Evolutionary conservation across 208 protist genomes (phyloP), one percentile per base, ranked within the genome.

Genomic region (Wallacemonas sp.): DNA sequence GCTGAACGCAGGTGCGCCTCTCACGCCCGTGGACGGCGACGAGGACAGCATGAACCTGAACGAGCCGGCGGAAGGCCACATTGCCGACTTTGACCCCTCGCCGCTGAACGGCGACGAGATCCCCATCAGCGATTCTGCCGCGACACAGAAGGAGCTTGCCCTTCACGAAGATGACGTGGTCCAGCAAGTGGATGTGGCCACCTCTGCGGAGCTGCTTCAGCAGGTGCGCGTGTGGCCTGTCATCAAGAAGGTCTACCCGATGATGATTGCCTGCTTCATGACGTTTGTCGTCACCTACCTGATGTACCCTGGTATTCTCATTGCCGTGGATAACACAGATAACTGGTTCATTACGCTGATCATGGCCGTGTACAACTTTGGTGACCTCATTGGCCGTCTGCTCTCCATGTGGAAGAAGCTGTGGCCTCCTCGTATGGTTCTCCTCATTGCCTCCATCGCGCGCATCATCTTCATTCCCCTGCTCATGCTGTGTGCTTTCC

Each of bases 291-390:
- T 77, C 64, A 89, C 90, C 16, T 89, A 90, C 72, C 75, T 88
- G 33, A 46, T 95, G 20, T 95, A 88, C 72, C 90, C 90, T 0
- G 90, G 90, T 49, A 71, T 93, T 46, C 73, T 88, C 38, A 26
- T 89, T 12, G 77, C 77, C 1, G 79, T 91, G 25, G 83, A 87
- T 70, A 44, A 61, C 32, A 61, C 66, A 4, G 72, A 78, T 61
- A 62, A 29, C 0, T 93, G 87, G 86, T 95, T 79, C 76, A 86
- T 81, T n/a, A 92, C 88, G 11, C 70, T 82, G 52, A 69, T 92
- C 46, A 80, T 95, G 65, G 74, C 84, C 8, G 61, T 79, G 3
- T 92, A 82, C 79, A 95, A 93, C 77, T 74, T 82, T 31, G 36
- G 65, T 20, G 90, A 95, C 52, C 70, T 89, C 1, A 23, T 78